Conservation (phyloP, 345 rosid genomes). For the Pistacia vera region DNA sequence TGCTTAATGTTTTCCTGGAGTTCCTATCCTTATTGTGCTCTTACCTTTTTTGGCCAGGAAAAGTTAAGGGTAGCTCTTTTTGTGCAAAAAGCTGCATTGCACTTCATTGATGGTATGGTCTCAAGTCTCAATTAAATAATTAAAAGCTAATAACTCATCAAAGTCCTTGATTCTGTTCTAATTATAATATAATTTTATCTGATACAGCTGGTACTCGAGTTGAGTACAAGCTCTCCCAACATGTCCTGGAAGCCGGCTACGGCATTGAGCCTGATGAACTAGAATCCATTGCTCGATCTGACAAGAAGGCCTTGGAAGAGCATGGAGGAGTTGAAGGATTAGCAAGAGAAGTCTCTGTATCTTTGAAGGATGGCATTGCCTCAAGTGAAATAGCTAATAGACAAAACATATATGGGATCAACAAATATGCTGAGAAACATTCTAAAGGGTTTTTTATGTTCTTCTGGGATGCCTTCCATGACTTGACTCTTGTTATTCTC, state of each 20-base stretch:
- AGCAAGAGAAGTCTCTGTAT: constrained; percentile 35
- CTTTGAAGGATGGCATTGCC: constrained; percentile 46
- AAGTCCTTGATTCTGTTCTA: constrained; percentile 1
- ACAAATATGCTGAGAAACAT: constrained; percentile 62
- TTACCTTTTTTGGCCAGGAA: constrained; percentile 38
- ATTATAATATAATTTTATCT: not conserved
- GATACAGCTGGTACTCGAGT: constrained; percentile 37
- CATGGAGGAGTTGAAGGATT: constrained; percentile 48
- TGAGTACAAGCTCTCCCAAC: constrained; percentile 35
- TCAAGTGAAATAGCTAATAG: constrained; percentile 50
- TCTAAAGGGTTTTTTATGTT: constrained; percentile 47
- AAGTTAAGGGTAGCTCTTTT: constrained; percentile 55
- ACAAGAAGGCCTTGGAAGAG: constrained; percentile 26
- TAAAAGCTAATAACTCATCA: not conserved
- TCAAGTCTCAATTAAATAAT: not conserved
- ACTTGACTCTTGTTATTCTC: constrained; percentile 48
- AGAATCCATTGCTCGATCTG: constrained; percentile 34
- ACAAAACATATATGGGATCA: constrained; percentile 56
- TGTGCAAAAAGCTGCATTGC: constrained; percentile 56
- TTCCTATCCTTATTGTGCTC: not conserved
- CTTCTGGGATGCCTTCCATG: constrained; percentile 55
- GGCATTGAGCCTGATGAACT: constrained; percentile 44
- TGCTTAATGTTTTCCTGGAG: no score
- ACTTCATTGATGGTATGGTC: constrained; percentile 49
- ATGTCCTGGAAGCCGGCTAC: constrained; percentile 42